phyloP scores from a whole-genome alignment of 768 basidiomycete species.

The Mycena rosella region DNA sequence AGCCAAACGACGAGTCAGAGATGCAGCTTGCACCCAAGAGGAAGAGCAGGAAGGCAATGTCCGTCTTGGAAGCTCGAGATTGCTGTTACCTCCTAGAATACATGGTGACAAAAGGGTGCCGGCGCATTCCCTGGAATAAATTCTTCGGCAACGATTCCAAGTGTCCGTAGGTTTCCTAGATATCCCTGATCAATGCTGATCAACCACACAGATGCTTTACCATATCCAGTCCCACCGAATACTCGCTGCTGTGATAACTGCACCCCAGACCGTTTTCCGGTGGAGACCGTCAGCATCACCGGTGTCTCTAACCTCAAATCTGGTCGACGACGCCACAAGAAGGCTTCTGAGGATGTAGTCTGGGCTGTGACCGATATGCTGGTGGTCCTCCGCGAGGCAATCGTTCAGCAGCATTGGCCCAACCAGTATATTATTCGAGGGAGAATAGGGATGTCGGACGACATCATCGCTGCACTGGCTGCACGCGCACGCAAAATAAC shows the following conservation, averaged over 20 bases:
- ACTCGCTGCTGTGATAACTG: constrained; percentile 27
- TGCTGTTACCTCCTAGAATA: constrained; percentile 5
- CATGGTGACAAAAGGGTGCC: constrained; percentile 14
- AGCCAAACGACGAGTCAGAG: not conserved
- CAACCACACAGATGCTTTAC: not conserved
- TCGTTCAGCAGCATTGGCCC: not conserved
- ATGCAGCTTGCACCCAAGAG: not conserved
- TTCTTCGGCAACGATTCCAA: constrained; percentile 18
- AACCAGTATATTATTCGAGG: constrained; percentile 20
- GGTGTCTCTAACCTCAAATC: not conserved
- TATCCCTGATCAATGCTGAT: not conserved
- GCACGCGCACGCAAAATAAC: constrained; percentile 9
- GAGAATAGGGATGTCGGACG: constrained; percentile 8
- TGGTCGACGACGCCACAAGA: not conserved
- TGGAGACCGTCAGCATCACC: not conserved
- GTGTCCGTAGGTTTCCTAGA: not conserved
- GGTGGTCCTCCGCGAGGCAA: not conserved
- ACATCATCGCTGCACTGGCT: constrained; percentile 4
- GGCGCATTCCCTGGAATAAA: constrained; percentile 19
- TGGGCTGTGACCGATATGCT: not conserved
- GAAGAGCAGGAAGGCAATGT: constrained; percentile 8
- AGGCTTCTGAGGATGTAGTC: not conserved
- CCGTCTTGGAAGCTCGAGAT: constrained; percentile 7
- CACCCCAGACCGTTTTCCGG: constrained; percentile 12
- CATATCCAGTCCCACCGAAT: not conserved